phyloP scores from a whole-genome alignment of 169 alveolate species.

The Cryptosporidium canis region DNA sequence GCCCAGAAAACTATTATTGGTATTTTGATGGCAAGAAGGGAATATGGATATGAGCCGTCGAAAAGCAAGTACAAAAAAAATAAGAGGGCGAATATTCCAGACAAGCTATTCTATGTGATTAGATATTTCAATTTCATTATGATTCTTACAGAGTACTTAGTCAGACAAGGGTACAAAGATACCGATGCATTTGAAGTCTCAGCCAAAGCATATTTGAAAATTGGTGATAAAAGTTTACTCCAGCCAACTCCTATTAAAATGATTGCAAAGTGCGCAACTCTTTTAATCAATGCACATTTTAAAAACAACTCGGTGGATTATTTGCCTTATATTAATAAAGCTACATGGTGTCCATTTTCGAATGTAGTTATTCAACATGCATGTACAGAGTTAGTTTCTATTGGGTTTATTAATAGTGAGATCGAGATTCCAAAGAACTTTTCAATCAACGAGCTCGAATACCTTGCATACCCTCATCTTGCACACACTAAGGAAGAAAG shows the following conservation, averaged over 20 bases:
- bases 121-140: slow-evolving; percentile 39
- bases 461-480: slow-evolving; percentile 42
- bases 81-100: background rate
- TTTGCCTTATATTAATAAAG: slow-evolving; percentile 2
- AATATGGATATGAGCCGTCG: background rate
- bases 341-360: slow-evolving; percentile 49
- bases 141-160: slow-evolving; percentile 48
- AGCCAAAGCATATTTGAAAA: background rate
- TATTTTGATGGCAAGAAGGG: slow-evolving; percentile 23
- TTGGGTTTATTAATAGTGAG: slow-evolving; percentile 44
- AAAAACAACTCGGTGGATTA: slow-evolving; percentile 24
- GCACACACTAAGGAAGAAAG: background rate
- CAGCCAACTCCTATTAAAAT: slow-evolving; percentile 27
- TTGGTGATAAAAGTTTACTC: slow-evolving; percentile 24
- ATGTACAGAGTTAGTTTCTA: slow-evolving; percentile 49
- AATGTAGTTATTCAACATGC: slow-evolving; percentile 49
- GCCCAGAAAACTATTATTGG: slow-evolving; percentile 54
- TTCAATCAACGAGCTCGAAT: slow-evolving; percentile 38
- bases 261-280: slow-evolving; percentile 44
- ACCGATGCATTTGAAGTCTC: slow-evolving; percentile 63
- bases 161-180: slow-evolving; percentile 27
- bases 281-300: slow-evolving; percentile 26
- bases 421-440: slow-evolving; percentile 38
- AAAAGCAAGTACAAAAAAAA: background rate
- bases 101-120: slow-evolving; percentile 44